Evolutionary conservation across 2,329 filamentous ascomycete genomes (phyloP), one percentile per base, ranked within the genome.

Genomic region (Fusarium longipes): DNA sequence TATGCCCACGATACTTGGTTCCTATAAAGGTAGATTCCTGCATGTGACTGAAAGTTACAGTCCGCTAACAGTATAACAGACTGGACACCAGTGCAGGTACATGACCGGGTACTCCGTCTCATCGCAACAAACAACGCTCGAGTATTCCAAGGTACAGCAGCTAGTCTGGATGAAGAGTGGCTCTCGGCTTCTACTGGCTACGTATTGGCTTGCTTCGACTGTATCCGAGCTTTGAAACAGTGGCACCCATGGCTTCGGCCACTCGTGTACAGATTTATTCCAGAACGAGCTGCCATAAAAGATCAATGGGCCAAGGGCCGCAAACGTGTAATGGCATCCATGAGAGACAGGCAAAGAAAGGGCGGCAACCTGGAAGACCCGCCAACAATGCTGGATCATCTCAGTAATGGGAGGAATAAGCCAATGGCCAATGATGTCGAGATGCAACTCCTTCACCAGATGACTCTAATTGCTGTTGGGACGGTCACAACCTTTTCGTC

Each of bases 401-500:
- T 63, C 2, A 63, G 60, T 2, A 57, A 57, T 5, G 59, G 60
- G 1, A n/a, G 8, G 8, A 64, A 63, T 17, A 39, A 58, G 2
- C 27, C 11, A 2, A 43, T 63, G 4, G 52, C 15, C 3, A 22
- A 63, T 1, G 60, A 65, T 12, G 20, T 65, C 1, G 62, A 65
- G 5, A 27, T 29, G 29, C 62, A 65, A 8, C 11, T 65, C 2
- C 11, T 60, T 3, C 54, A 65, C 14, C 62, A 65, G 4, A 60
- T 65, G 60, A 65, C 55, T 0, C 8, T 65, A 4, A 65, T 65
- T 14, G 62, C 61, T 11, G 68, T 65, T 6, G 57, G 63, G 1
- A 70, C 67, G 5, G 65, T 69, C 1, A 70, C 68, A 3, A 70
- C 65, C 0, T 67, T 58, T 9, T 68, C 66, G 3, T 68, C 68